Base-by-base conservation (phyloP, 2,329 filamentous ascomycete species). In the Pyricularia sp. region DNA sequence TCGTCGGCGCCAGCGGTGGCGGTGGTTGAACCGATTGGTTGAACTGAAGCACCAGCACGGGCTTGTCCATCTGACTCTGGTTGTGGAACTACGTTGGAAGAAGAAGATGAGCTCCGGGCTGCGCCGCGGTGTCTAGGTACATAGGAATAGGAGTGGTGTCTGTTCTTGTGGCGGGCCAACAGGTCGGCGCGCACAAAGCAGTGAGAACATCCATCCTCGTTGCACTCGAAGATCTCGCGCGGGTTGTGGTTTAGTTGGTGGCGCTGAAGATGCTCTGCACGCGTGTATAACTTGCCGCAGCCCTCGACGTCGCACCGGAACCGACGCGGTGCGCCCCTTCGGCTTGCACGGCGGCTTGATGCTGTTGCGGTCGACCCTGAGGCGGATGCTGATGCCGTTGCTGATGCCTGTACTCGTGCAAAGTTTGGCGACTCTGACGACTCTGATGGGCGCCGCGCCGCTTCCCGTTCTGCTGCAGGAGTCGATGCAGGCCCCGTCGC, bases 201-300 rank as follows among this genome's bases (percentile, higher is more conserved):
- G 66, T 90, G 87, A 65, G 85, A 83, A 75, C 90, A 94, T 66
- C 86, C 88, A 9, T 85, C 83, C 65, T 89, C 85, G 73, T 92
- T 88, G 77, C 90, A 94, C 65, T 80, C 79, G 74, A 88, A 93
- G 69, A 93, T 91, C 71, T 90, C 87, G 75, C 90, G 91, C 33
- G 90, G 89, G 60, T 85, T 85, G 76, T 94, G 90, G 73, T 93
- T 93, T 72, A 93, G 74, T 77, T 93, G 88, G 75, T 93, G 90
- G 62, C 90, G 81, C 75, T 92, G 90, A 65, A 93, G 80, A 76
- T 93, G 90, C 74, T 93, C 90, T 9, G 89, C 88, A 67, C 90
- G 81, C 64, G 89, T 91, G 74, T 93, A 93, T 66, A 87, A 82
- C 80, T 92, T 93, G 68, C 88, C 88, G 74, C 90, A 94, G 49